Base-by-base conservation (phyloP, 2,329 filamentous ascomycete species). In the Fusarium globosum region DNA sequence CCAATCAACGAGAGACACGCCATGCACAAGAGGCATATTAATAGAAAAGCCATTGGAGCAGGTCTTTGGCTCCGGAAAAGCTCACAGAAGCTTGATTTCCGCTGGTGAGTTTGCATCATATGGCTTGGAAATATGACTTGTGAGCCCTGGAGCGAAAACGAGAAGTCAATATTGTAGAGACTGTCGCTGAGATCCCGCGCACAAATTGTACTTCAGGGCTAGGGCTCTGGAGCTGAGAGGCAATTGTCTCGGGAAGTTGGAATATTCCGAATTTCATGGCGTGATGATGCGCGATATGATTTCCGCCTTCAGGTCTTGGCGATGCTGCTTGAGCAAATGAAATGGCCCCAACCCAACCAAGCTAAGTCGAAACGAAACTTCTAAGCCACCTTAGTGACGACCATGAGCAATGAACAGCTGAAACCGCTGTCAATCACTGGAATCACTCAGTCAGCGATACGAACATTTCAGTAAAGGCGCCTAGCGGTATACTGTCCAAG, bases 371-470 rank as follows among this genome's bases (percentile, higher is more conserved):
- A 71, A 52, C 52, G 35, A 30, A 59, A 46, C 53, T 23, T 60
- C 30, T 71, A 71, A 76, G 74, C 74, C 74, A 76, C 74, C 66
- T 59, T 26, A 39, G 48, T 76, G 66, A 76, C 73, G 73, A 76
- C 41, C 20, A 61, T 52, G 21, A 18, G 6, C 41, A 43, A 5
- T 28, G 0, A 23, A 35, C 23, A 28, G 28, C 36, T 21, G 14
- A 30, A 39, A 16, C 16, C 21, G n/a, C n/a, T 38, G 14, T 9
- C 23, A n/a, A 8, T n/a, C 14, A 28, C 20, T 28, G 6, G 16
- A 28, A 10, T 39, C 51, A 18, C 23, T 28, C 35, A 13, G 28
- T n/a, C 18, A 28, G 23, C 20, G 23, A 55, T 21, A n/a, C 15
- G 20, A 41, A 4, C 14, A 28, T 28, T 28, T n/a, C 26, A 10